phyloP scores from a whole-genome alignment of 2,329 filamentous ascomycete species.

The Chaetothyriales sp. region DNA sequence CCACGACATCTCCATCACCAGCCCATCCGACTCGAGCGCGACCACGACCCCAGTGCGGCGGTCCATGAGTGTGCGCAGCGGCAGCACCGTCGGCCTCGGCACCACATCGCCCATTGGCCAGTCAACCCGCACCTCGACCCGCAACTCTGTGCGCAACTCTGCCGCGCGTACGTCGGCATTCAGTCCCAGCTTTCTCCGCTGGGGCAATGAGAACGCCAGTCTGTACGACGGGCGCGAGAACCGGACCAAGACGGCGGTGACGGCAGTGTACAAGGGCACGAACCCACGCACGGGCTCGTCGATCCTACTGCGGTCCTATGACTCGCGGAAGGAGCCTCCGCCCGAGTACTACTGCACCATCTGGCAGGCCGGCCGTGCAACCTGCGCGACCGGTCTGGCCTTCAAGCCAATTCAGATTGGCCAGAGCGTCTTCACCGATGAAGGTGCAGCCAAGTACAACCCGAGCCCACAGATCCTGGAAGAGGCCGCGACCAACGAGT shows the following conservation, averaged over 20 bases:
- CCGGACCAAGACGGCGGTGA: slow-evolving; percentile 85
- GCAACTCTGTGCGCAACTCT: too few species aligned
- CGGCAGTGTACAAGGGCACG: slow-evolving; percentile 78
- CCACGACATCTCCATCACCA: slow-evolving; percentile 28
- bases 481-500: slow-evolving; percentile 82
- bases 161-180: not conserved
- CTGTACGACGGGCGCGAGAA: slow-evolving; percentile 80
- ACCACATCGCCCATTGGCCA: slow-evolving; percentile 37
- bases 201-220: slow-evolving; percentile 68
- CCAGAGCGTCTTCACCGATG: slow-evolving; percentile 85
- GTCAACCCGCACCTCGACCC: not conserved
- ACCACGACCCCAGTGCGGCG: slow-evolving; percentile 8
- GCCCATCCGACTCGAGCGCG: slow-evolving; percentile 20
- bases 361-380: slow-evolving; percentile 95
- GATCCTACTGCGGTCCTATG: slow-evolving; percentile 76
- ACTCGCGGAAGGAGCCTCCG: slow-evolving; percentile 78
- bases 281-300: slow-evolving; percentile 46
- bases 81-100: slow-evolving; percentile 63
- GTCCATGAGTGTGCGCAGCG: slow-evolving; percentile 23
- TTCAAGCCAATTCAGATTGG: slow-evolving; percentile 95
- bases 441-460: slow-evolving; percentile 83
- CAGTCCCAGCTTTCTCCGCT: slow-evolving; percentile 27
- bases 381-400: slow-evolving; percentile 72
- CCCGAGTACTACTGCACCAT: slow-evolving; percentile 90
- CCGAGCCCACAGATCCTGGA: slow-evolving; percentile 73